Evolutionary conservation across 2,329 filamentous ascomycete genomes (phyloP), one percentile per base, ranked within the genome.

Genomic region (Boeremia lycopersici): DNA sequence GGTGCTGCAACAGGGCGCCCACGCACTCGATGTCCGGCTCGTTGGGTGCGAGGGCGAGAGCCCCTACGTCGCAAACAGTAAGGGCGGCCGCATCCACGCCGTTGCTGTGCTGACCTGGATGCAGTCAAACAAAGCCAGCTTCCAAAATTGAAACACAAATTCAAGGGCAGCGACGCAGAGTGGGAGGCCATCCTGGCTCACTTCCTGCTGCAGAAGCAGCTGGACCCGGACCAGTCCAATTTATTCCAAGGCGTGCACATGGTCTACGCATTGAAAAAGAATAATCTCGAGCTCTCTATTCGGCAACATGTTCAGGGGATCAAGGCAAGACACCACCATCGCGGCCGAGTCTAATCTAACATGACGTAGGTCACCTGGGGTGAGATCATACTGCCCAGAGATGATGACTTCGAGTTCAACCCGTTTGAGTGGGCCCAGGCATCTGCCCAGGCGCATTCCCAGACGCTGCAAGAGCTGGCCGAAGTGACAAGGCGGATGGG

Each of bases 351-450:
- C 41, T 31, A 23, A 17, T 33, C 58, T 69, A 60, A 76, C 53
- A 35, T 23, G 40, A 48, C 60, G 25, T 33, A 73, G 70, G 62
- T 74, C 19, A 86, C 84, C 81, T 81, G 91, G n/a, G 90, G 89
- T 30, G 76, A 82, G 19, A 81, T 93, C 56, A 77, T 79, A 4
- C 76, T 92, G 3, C 74, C 77, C 33, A 77, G 81, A 61, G 79
- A 84, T 53, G 79, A 81, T 31, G 81, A 84, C 38, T 82, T 86
- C 56, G 82, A 83, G 57, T 81, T 90, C 57, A 82, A 86, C 49
- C 77, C 87, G 4, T 88, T 89, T 57, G 85, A 89, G 51, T 93
- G 89, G 89, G 89, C 87, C 55, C 82, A 82, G 36, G 77, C 79
- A 17, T 84, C 86, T 5, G 80, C 84, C 9, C 75, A 82, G 51